Base-by-base conservation (phyloP, 1,284 basidiomycete species). In the Ganoderma boninense region DNA sequence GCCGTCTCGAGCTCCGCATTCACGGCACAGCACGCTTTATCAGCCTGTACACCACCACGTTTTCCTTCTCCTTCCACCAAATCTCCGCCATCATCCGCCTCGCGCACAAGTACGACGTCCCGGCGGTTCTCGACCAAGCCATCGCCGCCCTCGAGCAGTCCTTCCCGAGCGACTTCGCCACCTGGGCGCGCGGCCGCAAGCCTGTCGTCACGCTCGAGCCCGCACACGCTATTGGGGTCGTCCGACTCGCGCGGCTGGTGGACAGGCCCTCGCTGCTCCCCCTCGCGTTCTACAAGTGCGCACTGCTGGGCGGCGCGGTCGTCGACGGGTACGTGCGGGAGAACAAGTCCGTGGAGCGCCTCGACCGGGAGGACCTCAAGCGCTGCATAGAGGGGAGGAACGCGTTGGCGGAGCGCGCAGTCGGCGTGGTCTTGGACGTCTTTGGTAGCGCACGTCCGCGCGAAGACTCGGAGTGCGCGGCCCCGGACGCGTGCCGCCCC, bases 161-260 rank as follows among this genome's bases (percentile, higher is more conserved):
- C 20, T 49, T 23, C 46, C n/a, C 46, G 4, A 23, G n/a, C 46
- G 10, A n/a, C 23, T 26, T 52, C 49, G 49, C 6, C 10, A 23
- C 49, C 49, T 52, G 49, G 49, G 11, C 20, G 7, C 2, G 18
- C 6, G 4, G 13, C 3, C 8, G 23, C 14, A n/a, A n/a, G n/a
- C n/a, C n/a, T n/a, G n/a, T n/a, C n/a, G n/a, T n/a, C n/a, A n/a
- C n/a, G n/a, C n/a, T n/a, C n/a, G n/a, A n/a, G n/a, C n/a, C n/a
- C n/a, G n/a, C n/a, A n/a, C 20, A 61, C 38, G 60, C 49, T 32
- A 64, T 70, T 62, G 35, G 23, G n/a, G 69, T 63, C 29, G 62
- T 70, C 44, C 67, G 67, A 32, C 20, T 70, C 29, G 65, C 69
- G 10, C 44, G 65, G 14, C 59, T 70, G 11, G 61, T 57, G 2